Percentiles rank a stretch among this genome's conserved stretches.
Evolutionary conservation across 2,329 filamentous ascomycete species (phyloP).

Genomic region (Akanthomyces dipterigenus): DNA sequence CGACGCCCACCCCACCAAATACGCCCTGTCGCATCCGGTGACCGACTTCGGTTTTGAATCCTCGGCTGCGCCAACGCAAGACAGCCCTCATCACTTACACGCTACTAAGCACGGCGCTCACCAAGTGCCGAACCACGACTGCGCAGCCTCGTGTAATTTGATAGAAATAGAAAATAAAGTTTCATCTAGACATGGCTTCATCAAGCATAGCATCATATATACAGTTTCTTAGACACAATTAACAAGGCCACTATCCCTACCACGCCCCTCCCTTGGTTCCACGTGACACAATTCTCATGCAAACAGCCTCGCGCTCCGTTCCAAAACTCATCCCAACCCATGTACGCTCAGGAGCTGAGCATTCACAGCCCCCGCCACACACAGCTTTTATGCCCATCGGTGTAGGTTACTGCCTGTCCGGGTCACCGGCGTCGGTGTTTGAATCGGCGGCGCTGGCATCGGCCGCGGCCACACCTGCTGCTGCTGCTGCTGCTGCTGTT

Average conservation of each 20-base stretch:
- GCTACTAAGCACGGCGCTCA: background rate
- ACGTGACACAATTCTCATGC: background rate
- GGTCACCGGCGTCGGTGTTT: background rate
- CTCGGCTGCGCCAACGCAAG: too few relatives aligned
- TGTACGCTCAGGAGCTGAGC: background rate
- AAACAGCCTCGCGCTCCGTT: background rate
- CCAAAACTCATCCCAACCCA: background rate
- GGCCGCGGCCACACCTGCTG: background rate
- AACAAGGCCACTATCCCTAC: background rate
- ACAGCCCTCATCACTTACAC: background rate
- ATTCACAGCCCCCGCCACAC: background rate
- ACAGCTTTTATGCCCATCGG: background rate
- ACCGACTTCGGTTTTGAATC: background rate
- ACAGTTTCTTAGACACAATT: background rate
- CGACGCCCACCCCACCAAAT: background rate
- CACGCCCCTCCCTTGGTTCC: background rate
- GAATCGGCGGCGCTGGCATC: background rate
- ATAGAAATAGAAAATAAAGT: background rate
- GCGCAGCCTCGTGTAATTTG: background rate
- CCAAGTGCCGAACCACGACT: background rate
- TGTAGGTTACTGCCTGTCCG: conserved; percentile 8
- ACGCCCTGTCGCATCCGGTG: conserved; percentile 1
- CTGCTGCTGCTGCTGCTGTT: background rate
- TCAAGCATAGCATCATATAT: background rate
- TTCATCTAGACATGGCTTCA: background rate